These are phyloP conservation scores for Saccharomyces pastorianus DNA, from an alignment of 1,139 yeast species.

Conservation along the genomic window DNA sequence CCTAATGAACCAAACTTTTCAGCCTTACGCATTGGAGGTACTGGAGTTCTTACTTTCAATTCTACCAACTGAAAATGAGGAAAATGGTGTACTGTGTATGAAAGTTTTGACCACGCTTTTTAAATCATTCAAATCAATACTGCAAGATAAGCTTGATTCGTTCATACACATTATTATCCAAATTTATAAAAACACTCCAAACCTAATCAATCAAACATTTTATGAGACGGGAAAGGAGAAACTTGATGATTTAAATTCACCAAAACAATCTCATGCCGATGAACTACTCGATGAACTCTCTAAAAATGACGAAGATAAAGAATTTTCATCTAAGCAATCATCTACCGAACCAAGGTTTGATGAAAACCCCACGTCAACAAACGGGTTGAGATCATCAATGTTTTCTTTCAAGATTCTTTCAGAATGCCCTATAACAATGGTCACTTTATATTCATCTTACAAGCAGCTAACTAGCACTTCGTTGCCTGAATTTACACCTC, in stretches of 20 bases:
- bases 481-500: slow-evolving; percentile 72
- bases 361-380: background rate
- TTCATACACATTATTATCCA: slow-evolving; percentile 71
- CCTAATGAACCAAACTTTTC: slow-evolving; percentile 75
- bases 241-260: slow-evolving; percentile 2
- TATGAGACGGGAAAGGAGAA: slow-evolving; percentile 22
- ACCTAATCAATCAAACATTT: slow-evolving; percentile 62
- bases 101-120: slow-evolving; percentile 83
- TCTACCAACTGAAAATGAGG: slow-evolving; percentile 78
- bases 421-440: slow-evolving; percentile 96
- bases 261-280: slow-evolving; percentile 2
- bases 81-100: slow-evolving; percentile 87
- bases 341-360: background rate
- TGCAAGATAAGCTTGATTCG: slow-evolving; percentile 67
- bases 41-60: slow-evolving; percentile 54
- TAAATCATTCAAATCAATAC: slow-evolving; percentile 65
- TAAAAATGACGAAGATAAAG: background rate
- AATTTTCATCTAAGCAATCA: background rate
- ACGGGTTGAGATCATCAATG: slow-evolving; percentile 45
- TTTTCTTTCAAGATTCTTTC: slow-evolving; percentile 84
- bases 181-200: slow-evolving; percentile 74
- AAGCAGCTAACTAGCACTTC: slow-evolving; percentile 66
- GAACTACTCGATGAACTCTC: slow-evolving; percentile 1
- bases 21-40: slow-evolving; percentile 58
- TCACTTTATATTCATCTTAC: slow-evolving; percentile 80